Evolutionary conservation across 768 basidiomycete species (phyloP).

Genomic region (Psilocybe tampanensis): DNA sequence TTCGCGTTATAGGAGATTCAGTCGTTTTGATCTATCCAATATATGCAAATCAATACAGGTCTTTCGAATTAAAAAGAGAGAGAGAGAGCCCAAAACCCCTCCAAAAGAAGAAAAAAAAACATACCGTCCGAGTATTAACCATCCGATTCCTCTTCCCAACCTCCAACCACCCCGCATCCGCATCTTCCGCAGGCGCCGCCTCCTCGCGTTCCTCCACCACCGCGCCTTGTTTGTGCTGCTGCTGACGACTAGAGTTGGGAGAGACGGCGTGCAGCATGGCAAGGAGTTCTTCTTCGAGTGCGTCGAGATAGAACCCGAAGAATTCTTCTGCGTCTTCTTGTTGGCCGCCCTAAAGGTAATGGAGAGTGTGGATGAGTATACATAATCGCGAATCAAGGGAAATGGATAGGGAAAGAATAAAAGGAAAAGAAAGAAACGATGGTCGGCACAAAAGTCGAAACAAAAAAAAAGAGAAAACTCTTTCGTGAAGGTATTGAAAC

Average conservation of each 20-base stretch:
- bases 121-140: constrained; percentile 77
- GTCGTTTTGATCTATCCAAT: constrained; percentile 64
- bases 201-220: constrained; percentile 48
- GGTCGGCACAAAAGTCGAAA: no score
- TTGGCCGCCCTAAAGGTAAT: constrained; percentile 65
- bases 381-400: not conserved
- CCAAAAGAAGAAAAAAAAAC: constrained; percentile 26
- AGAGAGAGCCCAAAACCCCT: not conserved
- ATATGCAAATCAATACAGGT: constrained; percentile 35
- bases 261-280: constrained; percentile 62
- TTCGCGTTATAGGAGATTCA: constrained; percentile 87
- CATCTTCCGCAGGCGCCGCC: constrained; percentile 47
- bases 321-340: constrained; percentile 99
- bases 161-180: constrained; percentile 89
- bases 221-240: constrained; percentile 29
- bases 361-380: not conserved
- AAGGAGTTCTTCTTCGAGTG: constrained; percentile 89
- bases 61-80: not conserved
- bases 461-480: no score
- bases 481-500: no score
- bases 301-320: constrained; percentile 95
- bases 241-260: constrained; percentile 30
- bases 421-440: not conserved
- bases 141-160: constrained; percentile 88
- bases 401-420: not conserved